A percentile compares a stretch with the other conserved stretches of the same genome.
Evolutionary conservation across 331 rosid genomes (phyloP).

Genomic region (Prunus yedoensis): DNA sequence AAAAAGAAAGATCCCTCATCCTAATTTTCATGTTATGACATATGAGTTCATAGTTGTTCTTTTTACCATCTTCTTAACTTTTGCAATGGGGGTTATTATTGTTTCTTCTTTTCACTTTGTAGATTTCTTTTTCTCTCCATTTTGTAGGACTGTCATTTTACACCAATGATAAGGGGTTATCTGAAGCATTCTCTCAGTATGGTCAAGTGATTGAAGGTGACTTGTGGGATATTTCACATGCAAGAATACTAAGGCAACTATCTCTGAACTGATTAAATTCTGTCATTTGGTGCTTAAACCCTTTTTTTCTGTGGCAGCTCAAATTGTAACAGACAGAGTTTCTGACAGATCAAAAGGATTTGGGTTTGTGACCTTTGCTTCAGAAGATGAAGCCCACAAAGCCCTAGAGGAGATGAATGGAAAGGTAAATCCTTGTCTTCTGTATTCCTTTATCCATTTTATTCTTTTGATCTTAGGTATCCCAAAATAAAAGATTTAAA

Average conservation of each 20-base stretch:
- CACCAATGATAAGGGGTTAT: conserved; percentile 63
- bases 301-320: conserved; percentile 49
- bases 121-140: neutral
- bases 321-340: conserved; percentile 65
- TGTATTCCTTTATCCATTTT: neutral
- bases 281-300: conserved; percentile 21
- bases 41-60: neutral
- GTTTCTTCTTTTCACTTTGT: neutral
- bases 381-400: conserved; percentile 73
- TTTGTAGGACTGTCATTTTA: conserved; percentile 67
- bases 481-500: conserved; percentile 12
- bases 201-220: conserved; percentile 93
- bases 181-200: conserved; percentile 70
- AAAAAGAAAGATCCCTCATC: neutral
- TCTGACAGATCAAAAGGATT: conserved; percentile 84
- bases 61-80: neutral
- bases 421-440: conserved; percentile 44
- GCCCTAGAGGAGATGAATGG: conserved; percentile 80
- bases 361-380: conserved; percentile 87
- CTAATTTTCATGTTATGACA: neutral
- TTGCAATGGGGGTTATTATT: neutral
- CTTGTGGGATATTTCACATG: conserved; percentile 16
- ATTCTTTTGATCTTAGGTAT: neutral
- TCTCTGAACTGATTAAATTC: neutral
- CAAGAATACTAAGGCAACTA: conserved; percentile 13